A percentile compares a stretch with the other conserved stretches of the same genome.
These are phyloP conservation scores for Colletotrichum ledebouriae DNA, from an alignment of 2,329 filamentous ascomycete species.

Conservation along the genomic window DNA sequence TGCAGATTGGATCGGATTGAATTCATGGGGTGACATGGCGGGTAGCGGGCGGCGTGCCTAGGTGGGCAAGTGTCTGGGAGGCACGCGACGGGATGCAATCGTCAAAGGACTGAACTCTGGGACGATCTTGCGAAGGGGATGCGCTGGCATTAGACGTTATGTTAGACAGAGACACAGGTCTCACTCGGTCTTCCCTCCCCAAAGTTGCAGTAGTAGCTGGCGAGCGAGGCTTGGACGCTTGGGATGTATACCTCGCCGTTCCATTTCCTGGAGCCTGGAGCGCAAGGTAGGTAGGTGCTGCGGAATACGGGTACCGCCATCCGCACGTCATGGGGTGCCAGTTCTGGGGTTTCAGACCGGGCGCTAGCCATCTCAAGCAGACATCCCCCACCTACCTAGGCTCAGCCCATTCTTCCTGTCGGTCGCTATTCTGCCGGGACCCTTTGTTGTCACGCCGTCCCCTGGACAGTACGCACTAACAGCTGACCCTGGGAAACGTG, in stretches of 20 bases:
- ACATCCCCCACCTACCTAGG: not conserved
- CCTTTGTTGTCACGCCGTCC: not conserved
- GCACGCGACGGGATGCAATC: not conserved
- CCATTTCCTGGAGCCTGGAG: conserved; percentile 17
- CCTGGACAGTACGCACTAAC: not conserved
- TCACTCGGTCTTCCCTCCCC: not conserved
- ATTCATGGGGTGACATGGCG: too few species aligned
- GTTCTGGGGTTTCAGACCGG: conserved; percentile 35
- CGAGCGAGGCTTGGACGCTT: not conserved
- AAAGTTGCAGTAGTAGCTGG: not conserved
- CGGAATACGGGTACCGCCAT: conserved; percentile 11
- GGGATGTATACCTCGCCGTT: not conserved
- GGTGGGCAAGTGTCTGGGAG: not conserved
- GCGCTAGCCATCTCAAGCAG: conserved; percentile 27
- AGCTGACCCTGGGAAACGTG: not conserved
- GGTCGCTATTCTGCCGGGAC: not conserved
- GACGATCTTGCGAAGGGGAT: not conserved
- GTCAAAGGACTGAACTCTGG: not conserved
- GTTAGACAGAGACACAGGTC: conserved; percentile 22
- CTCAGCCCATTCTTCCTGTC: not conserved
- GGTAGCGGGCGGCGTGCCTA: too few species aligned
- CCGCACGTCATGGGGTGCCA: conserved; percentile 37
- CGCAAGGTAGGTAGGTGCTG: not conserved
- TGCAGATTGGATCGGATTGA: too few species aligned
- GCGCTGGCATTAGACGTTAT: conserved; percentile 12